Evolutionary conservation across 2,329 filamentous ascomycete genomes (phyloP).

Genomic region (Tolypocladium paradoxum): DNA sequence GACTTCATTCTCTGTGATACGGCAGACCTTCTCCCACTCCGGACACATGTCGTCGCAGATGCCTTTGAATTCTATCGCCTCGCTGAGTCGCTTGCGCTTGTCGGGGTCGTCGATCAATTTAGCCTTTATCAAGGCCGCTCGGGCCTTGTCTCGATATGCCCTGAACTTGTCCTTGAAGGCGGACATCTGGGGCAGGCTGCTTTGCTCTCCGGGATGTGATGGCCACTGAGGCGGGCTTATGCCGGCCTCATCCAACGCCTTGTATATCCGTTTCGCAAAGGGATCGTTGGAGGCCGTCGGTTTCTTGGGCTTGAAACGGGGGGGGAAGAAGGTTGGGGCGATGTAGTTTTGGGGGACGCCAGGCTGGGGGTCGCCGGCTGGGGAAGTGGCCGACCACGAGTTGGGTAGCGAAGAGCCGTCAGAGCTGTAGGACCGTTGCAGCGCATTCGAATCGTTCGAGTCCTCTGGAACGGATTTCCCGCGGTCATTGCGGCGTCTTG

Average conservation of each 20-base stretch:
- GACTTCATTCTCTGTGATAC: conserved; percentile 51
- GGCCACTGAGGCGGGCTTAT: conserved; percentile 47
- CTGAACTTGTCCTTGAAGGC: conserved; percentile 45
- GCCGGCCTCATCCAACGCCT: conserved; percentile 42
- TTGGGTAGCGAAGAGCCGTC: conserved; percentile 3
- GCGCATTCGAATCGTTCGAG: conserved; percentile 2
- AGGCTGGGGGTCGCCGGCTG: background rate
- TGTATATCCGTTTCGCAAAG: conserved; percentile 39
- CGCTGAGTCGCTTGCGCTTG: conserved; percentile 47
- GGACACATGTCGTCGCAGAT: conserved; percentile 62
- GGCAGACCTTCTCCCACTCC: conserved; percentile 52
- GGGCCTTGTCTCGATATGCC: conserved; percentile 44
- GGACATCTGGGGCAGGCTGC: conserved; percentile 40
- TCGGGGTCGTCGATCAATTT: conserved; percentile 55
- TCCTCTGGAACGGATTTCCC: conserved; percentile 2
- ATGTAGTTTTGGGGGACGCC: conserved; percentile 1
- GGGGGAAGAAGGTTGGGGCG: conserved; percentile 13
- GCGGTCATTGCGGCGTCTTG: conserved; percentile 3
- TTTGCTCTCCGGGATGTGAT: conserved; percentile 39
- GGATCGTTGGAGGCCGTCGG: conserved; percentile 19
- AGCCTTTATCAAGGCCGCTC: conserved; percentile 45
- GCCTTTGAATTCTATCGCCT: conserved; percentile 57
- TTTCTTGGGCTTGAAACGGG: conserved; percentile 5
- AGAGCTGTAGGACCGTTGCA: conserved; percentile 2
- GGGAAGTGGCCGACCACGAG: background rate